Evolutionary conservation across 768 basidiomycete genomes (phyloP), one percentile per base, ranked within the genome.

Genomic region (Suillus tomentosus): DNA sequence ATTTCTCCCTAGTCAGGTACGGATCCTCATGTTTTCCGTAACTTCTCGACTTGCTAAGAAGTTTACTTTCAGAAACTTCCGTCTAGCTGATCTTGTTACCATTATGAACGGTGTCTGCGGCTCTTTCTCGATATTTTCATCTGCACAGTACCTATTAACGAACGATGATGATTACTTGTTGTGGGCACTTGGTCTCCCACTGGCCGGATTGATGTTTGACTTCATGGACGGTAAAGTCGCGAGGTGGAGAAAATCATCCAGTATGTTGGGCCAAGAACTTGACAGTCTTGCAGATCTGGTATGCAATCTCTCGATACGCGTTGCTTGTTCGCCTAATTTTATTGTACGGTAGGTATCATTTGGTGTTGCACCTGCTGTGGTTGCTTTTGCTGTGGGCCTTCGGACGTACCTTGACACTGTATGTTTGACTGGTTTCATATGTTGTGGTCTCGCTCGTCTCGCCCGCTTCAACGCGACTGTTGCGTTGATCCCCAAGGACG

Each of bases 61-160:
- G 65, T 61, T 45, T 47, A 53, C 60, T 62, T 65, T 51, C 70
- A 97, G 97, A 70, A 99, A 98, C 77, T 99, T 99, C 75, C 93
- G 96, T 61, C 86, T 99, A 34, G 97, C 97, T 68, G 97, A 99
- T 81, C 84, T 97, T 60, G 95, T 99, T 70, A 99, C 97, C 42
- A 95, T 99, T 68, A 95, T 96, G 90, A 99, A 99, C 74, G 97
- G 97, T 53, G 91, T 99, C 76, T 99, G 97, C 79, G 97, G 97
- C 64, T 92, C 92, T 19, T 90, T 96, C 70, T 98, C 95, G 34
- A 86, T 99, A 74, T 95, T 99, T 77, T 92, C 90, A 43, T 95
- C 94, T 7, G 95, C 93, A 54, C 87, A 88, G 60, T 99, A 96
- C 81, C 85, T 98, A 69, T 63, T 89, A 50, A 88, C 89, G 27